These are phyloP conservation scores for Pythium monospermum DNA, from an alignment of 352 stramenopile species.

Conservation along the genomic window DNA sequence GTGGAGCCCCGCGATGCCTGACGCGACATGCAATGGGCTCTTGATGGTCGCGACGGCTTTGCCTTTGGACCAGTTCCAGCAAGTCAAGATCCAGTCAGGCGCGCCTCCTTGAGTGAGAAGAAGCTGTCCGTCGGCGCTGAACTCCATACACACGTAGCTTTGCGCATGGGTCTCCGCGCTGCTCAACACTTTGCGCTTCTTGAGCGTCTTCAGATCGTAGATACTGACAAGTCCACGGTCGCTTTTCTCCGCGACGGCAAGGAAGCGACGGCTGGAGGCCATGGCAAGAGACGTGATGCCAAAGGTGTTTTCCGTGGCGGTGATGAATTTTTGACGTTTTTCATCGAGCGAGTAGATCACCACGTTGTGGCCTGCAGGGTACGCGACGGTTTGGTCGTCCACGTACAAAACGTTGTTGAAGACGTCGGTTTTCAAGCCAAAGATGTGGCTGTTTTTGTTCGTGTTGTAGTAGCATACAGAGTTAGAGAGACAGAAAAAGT, in stretches of 20 bases:
- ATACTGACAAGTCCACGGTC: slow-evolving; percentile 20
- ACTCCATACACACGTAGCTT: slow-evolving; percentile 81
- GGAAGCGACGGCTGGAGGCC: slow-evolving; percentile 67
- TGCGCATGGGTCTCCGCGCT: slow-evolving; percentile 58
- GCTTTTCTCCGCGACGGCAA: slow-evolving; percentile 34
- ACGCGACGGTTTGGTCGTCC: slow-evolving; percentile 77
- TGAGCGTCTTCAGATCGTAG: slow-evolving; percentile 32
- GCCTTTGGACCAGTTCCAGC: slow-evolving; percentile 92
- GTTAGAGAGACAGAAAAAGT: neutral
- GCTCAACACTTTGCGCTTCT: slow-evolving; percentile 77
- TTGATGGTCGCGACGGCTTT: slow-evolving; percentile 81
- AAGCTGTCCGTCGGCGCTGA: slow-evolving; percentile 88
- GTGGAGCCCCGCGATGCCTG: slow-evolving; percentile 14
- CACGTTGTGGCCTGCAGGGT: slow-evolving; percentile 86
- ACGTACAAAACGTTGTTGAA: slow-evolving; percentile 78
- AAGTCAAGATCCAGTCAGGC: slow-evolving; percentile 85
- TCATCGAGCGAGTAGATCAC: slow-evolving; percentile 88
- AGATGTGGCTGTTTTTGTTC: slow-evolving; percentile 66
- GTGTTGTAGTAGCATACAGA: neutral
- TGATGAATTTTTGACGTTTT: slow-evolving; percentile 89
- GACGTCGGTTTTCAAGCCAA: slow-evolving; percentile 87
- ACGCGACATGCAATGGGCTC: slow-evolving; percentile 48
- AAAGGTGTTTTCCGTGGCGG: slow-evolving; percentile 65
- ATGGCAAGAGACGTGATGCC: slow-evolving; percentile 65
- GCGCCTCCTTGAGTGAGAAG: slow-evolving; percentile 85